Evolutionary conservation across 2,329 filamentous ascomycete genomes (phyloP).

Genomic region (Didymellaceae sp.): DNA sequence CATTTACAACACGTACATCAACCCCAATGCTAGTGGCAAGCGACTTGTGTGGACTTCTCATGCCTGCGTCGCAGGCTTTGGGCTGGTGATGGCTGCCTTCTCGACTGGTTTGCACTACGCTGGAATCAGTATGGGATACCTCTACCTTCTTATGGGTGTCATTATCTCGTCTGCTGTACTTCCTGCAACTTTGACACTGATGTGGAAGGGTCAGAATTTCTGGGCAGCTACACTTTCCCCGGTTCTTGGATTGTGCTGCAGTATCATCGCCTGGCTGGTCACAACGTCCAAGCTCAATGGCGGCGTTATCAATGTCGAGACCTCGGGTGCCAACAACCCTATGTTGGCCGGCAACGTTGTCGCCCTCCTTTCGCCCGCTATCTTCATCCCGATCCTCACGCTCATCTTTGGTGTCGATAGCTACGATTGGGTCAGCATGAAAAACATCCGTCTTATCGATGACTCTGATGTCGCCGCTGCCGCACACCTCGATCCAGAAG

Average conservation of each 20-base stretch:
- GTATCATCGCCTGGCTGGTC: constrained; percentile 61
- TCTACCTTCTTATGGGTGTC: constrained; percentile 89
- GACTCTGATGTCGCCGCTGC: constrained; percentile 73
- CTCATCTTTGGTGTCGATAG: constrained; percentile 71
- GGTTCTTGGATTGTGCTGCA: constrained; percentile 70
- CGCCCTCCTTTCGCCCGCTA: constrained; percentile 75
- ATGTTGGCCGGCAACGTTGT: constrained; percentile 89
- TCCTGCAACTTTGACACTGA: constrained; percentile 77
- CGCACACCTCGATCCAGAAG: constrained; percentile 67
- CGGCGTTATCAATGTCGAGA: constrained; percentile 41
- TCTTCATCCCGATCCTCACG: constrained; percentile 78
- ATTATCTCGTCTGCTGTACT: constrained; percentile 87
- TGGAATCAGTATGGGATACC: constrained; percentile 72
- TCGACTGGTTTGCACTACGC: constrained; percentile 69
- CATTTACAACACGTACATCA: constrained; percentile 85
- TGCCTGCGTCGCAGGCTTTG: constrained; percentile 73
- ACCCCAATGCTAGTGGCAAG: constrained; percentile 75
- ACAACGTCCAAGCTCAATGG: constrained; percentile 44
- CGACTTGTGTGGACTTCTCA: constrained; percentile 82
- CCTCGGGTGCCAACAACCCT: constrained; percentile 72
- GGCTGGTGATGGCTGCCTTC: constrained; percentile 79
- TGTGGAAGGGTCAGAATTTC: constrained; percentile 81
- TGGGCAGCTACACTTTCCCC: constrained; percentile 73
- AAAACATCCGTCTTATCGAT: constrained; percentile 75
- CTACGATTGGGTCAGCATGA: constrained; percentile 87